Percentiles rank a stretch among this genome's conserved stretches.
These are phyloP conservation scores for Tricholoma furcatifolium DNA, from an alignment of 768 basidiomycete genomes.

Conservation along the genomic window DNA sequence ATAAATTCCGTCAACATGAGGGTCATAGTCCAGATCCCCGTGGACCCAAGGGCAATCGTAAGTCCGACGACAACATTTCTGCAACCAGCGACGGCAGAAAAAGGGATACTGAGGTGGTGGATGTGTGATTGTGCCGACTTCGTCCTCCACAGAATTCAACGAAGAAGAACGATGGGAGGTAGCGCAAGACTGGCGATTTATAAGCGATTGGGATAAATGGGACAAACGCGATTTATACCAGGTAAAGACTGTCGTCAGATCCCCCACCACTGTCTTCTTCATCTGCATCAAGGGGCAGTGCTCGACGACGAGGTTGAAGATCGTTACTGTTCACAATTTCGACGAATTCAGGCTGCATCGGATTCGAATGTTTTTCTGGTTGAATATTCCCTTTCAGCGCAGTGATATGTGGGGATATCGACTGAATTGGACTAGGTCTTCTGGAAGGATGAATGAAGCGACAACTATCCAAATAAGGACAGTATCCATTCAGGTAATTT, in stretches of 20 bases:
- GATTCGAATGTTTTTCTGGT: too few relatives aligned
- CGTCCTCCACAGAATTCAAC: conserved; percentile 1
- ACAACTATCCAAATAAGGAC: too few relatives aligned
- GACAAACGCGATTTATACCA: neutral
- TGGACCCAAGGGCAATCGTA: conserved; percentile 19
- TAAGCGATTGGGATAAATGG: neutral
- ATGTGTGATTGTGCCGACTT: neutral
- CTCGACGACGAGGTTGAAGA: conserved; percentile 1
- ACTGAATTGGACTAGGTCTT: too few relatives aligned
- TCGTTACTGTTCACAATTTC: too few relatives aligned
- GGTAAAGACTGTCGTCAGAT: conserved; percentile 10
- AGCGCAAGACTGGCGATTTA: neutral
- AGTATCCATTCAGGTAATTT: too few relatives aligned
- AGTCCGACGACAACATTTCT: conserved; percentile 20
- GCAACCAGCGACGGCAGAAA: conserved; percentile 15
- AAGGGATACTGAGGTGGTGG: conserved; percentile 6
- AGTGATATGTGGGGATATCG: too few relatives aligned
- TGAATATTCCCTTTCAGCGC: too few relatives aligned
- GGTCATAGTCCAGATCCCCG: conserved; percentile 16
- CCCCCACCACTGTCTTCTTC: conserved; percentile 4
- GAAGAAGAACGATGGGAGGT: conserved; percentile 11
- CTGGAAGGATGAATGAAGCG: too few relatives aligned
- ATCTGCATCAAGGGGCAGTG: conserved; percentile 1
- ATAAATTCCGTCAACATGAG: conserved; percentile 9
- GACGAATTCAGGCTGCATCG: too few relatives aligned